Evolutionary conservation across 2,329 filamentous ascomycete species (phyloP).

Genomic region (Beauveria scarabaeidicola): DNA sequence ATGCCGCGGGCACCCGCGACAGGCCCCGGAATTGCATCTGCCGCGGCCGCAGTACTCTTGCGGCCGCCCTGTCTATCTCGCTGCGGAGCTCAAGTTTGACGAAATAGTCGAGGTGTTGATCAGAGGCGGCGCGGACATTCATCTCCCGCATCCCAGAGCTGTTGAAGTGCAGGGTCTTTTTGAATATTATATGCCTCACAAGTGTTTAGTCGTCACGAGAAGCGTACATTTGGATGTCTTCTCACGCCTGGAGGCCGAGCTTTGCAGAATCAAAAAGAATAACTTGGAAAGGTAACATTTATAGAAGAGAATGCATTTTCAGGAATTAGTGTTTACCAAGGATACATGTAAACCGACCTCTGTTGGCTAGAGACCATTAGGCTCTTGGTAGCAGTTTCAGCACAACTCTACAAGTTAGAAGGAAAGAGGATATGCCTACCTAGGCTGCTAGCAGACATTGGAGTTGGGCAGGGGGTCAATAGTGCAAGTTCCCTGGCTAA

Average conservation of each 20-base stretch:
- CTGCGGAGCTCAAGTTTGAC: slow-evolving; percentile 1
- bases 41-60: not conserved
- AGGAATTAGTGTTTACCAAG: not conserved
- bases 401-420: not conserved
- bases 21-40: not conserved
- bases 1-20: not conserved
- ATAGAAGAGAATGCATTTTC: not conserved
- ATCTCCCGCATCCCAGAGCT: not conserved
- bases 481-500: not conserved
- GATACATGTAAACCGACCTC: not conserved
- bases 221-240: not conserved
- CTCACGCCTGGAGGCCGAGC: not conserved
- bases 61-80: slow-evolving; percentile 1
- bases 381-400: not conserved
- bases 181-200: not conserved
- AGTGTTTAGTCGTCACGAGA: not conserved
- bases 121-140: not conserved
- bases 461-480: not conserved
- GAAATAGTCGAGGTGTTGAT: not conserved
- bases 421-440: not conserved
- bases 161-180: not conserved
- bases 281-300: not conserved
- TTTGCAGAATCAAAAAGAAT: not conserved
- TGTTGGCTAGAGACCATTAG: not conserved
- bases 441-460: not conserved